phyloP scores from a whole-genome alignment of 2,329 filamentous ascomycete species.

The Aspergillus awamori region DNA sequence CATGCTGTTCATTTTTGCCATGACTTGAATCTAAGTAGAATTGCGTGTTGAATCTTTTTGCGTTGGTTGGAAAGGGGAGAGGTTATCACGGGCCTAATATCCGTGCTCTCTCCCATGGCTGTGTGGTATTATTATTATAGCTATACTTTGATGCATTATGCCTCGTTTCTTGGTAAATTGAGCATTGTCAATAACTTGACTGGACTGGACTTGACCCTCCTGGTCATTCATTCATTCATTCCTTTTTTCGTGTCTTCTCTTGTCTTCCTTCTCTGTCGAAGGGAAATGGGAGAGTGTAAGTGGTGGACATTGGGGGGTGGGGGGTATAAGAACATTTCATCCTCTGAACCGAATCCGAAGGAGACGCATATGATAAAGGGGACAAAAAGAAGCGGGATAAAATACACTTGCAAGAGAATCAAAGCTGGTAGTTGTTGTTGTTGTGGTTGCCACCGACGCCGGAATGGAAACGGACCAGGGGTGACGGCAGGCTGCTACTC shows the following conservation, averaged over 20 bases:
- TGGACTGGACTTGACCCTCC: too few relatives aligned
- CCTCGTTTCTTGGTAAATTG: conserved; percentile 25
- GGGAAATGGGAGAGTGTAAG: not conserved
- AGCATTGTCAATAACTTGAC: conserved; percentile 16
- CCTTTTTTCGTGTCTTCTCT: not conserved
- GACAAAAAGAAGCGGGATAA: too few relatives aligned
- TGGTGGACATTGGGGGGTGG: not conserved
- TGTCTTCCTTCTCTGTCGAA: not conserved
- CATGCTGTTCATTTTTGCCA: conserved; percentile 15
- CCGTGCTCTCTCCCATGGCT: not conserved
- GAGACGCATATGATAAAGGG: too few relatives aligned
- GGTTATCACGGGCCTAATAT: not conserved
- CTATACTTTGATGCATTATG: conserved; percentile 25
- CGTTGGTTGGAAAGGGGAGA: conserved; percentile 5
- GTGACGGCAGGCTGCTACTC: too few relatives aligned
- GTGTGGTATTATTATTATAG: conserved; percentile 12
- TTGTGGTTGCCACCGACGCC: too few relatives aligned
- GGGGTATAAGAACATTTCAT: conserved; percentile 1
- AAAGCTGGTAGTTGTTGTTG: too few relatives aligned
- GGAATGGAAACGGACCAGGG: too few relatives aligned
- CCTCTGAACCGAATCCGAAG: too few relatives aligned
- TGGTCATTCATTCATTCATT: not conserved
- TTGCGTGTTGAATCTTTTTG: conserved; percentile 10
- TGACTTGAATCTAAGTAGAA: conserved; percentile 20
- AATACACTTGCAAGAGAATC: too few relatives aligned